Percentiles rank a stretch among this genome's conserved stretches.
These are phyloP conservation scores for Phalaenopsis equestris DNA, from an alignment of 106 monocot genomes.

Conservation along the genomic window DNA sequence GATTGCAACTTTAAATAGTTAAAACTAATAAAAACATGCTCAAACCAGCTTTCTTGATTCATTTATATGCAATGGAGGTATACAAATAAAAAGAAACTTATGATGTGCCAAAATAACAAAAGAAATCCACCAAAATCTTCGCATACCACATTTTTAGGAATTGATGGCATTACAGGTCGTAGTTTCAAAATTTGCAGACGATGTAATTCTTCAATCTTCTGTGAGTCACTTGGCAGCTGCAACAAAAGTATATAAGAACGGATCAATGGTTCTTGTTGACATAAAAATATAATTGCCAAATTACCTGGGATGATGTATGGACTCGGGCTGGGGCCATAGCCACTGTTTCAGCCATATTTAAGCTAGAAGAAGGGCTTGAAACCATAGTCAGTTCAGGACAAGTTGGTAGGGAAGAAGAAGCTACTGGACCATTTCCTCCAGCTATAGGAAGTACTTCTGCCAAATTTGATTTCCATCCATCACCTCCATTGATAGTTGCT, in stretches of 20 bases:
- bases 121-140: background rate
- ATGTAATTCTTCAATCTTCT: slow-evolving; percentile 24
- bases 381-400: slow-evolving; percentile 4
- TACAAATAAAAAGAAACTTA: background rate
- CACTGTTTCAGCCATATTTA: slow-evolving; percentile 72
- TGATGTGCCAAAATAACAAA: background rate
- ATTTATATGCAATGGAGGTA: background rate
- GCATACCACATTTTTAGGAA: slow-evolving; percentile 20
- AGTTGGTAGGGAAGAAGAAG: slow-evolving; percentile 17
- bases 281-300: background rate
- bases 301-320: slow-evolving; percentile 36
- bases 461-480: slow-evolving; percentile 62
- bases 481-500: slow-evolving; percentile 29
- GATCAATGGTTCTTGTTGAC: background rate
- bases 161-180: slow-evolving; percentile 23
- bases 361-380: slow-evolving; percentile 20
- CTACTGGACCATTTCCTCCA: slow-evolving; percentile 17
- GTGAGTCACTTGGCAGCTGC: slow-evolving; percentile 19
- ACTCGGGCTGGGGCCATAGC: slow-evolving; percentile 35
- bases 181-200: slow-evolving; percentile 21
- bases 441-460: slow-evolving; percentile 40
- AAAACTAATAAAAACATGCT: too few species aligned
- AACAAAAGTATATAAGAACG: background rate
- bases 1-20: too few species aligned
- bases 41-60: too few species aligned